Conservation (phyloP, 2,329 filamentous ascomycete genomes). For the Coniella lustricola region DNA sequence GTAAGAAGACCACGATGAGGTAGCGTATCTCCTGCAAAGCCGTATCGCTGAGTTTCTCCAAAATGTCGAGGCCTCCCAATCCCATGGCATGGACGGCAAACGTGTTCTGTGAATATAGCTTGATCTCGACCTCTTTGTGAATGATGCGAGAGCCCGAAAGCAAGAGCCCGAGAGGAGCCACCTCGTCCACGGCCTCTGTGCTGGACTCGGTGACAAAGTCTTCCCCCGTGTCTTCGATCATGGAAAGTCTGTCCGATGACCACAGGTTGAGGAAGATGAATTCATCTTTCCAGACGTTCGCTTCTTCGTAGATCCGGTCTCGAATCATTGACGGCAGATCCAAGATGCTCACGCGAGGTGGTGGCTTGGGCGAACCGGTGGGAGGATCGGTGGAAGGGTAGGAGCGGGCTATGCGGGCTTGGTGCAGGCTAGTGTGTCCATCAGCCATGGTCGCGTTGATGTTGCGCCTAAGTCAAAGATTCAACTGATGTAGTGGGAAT, state of each 20-base stretch:
- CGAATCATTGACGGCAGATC: neutral
- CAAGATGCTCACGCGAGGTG: neutral
- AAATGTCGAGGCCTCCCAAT: neutral
- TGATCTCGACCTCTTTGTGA: neutral
- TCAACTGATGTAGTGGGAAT: too few species aligned
- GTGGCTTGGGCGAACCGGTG: neutral
- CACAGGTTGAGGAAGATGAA: slow-evolving; percentile 2
- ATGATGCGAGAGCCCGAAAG: neutral
- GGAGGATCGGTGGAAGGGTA: neutral
- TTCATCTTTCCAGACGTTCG: neutral
- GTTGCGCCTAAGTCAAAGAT: too few species aligned
- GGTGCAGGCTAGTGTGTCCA: neutral
- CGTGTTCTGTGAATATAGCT: neutral
- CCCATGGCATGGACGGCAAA: neutral
- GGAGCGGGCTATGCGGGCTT: neutral
- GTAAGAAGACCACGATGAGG: neutral
- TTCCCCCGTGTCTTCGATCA: neutral
- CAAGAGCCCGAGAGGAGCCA: neutral
- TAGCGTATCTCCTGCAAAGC: neutral
- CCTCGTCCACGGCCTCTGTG: neutral
- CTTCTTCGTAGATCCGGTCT: neutral
- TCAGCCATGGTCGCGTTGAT: too few species aligned
- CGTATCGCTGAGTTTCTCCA: neutral
- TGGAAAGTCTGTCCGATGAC: neutral
- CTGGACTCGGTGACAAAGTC: neutral